Base-by-base conservation (phyloP, 2,329 filamentous ascomycete species). In the Paracorniculantispora psalliotae region DNA sequence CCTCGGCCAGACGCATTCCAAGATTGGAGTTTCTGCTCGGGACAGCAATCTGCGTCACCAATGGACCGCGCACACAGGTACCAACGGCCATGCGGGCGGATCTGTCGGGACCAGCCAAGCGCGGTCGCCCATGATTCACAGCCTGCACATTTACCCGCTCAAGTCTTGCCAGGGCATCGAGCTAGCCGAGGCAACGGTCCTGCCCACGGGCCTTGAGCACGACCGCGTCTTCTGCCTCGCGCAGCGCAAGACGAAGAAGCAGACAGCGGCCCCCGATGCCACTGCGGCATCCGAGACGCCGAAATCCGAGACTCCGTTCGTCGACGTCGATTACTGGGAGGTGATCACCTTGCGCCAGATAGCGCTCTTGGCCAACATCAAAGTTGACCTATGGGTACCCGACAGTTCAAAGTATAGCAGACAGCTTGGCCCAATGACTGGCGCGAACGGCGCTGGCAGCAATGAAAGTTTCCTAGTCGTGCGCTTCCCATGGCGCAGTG, bases 141-240 rank as follows among this genome's bases (percentile, higher is more conserved):
- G 88, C 58, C 77, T 96, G 54, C 87, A 86, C 75, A 81, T 92
- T 61, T 93, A 94, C 71, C 92, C 92, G 1, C 75, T 96, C 71
- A 93, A 96, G 75, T 91, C 89, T 59, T 96, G 91, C 71, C 79
- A 77, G 59, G 89, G 88, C 28, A 85, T 96, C 57, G 90, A 94
- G 73, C 73, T 96, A 49, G 75, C 82, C 54, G 75, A 80, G 61
- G 83, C 83, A 61, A 81, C 83, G 57, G 80, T 94, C 17, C 73
- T 90, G 48, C 76, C 83, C 6, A 84, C 83, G 2, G 91, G 92
- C 2, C 79, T 96, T 59, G 82, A 88, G 69, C 89, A 88, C 71
- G 92, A 97, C 73, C 84, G 91, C 6, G 83, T 93, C 65, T 96
- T 92, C 76, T 88, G 85, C 50, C 90, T 97, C 69, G 91, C 89